A percentile compares a stretch with the other conserved stretches of the same genome.
Conservation (phyloP, 805 yeast species). For the Saccharomycopsis lassenensis region DNA sequence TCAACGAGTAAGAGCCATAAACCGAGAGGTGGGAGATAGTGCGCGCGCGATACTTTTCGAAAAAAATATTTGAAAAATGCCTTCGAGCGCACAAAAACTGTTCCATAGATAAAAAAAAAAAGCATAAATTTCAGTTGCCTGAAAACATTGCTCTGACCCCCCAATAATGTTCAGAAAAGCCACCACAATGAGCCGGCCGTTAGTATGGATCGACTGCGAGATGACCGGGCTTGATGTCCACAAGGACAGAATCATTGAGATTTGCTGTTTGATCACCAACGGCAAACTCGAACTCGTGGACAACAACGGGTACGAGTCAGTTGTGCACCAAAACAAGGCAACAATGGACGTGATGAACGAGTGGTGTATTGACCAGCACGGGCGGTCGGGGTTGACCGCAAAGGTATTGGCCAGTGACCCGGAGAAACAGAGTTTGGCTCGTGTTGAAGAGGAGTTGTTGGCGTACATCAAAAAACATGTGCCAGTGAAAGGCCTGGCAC, state of each 20-base stretch:
- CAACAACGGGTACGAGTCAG: conserved; percentile 65
- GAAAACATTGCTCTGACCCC: background rate
- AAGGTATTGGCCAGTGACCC: conserved; percentile 42
- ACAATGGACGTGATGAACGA: conserved; percentile 66
- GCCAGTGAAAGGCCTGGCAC: conserved; percentile 42
- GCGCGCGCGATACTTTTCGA: too few species aligned
- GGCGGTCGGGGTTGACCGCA: conserved; percentile 61
- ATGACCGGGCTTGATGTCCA: conserved; percentile 91
- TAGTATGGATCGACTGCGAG: conserved; percentile 97
- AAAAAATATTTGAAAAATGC: too few species aligned
- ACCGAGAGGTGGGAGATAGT: too few species aligned
- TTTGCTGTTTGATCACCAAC: conserved; percentile 85
- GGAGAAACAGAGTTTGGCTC: conserved; percentile 33
- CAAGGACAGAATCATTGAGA: conserved; percentile 80
- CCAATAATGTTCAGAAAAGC: background rate
- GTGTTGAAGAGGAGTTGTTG: conserved; percentile 58
- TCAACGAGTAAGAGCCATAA: too few species aligned
- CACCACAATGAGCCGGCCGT: conserved; percentile 22
- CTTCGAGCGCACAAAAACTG: too few species aligned
- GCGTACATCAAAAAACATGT: conserved; percentile 48
- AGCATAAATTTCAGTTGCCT: too few species aligned
- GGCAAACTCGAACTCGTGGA: conserved; percentile 65
- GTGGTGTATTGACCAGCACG: conserved; percentile 85
- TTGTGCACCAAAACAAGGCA: conserved; percentile 54
- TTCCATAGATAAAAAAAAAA: too few species aligned